Percentiles rank a stretch among this genome's conserved stretches.
phyloP scores from a whole-genome alignment of 139 green algal genomes.

The Chlorella sorokiniana region DNA sequence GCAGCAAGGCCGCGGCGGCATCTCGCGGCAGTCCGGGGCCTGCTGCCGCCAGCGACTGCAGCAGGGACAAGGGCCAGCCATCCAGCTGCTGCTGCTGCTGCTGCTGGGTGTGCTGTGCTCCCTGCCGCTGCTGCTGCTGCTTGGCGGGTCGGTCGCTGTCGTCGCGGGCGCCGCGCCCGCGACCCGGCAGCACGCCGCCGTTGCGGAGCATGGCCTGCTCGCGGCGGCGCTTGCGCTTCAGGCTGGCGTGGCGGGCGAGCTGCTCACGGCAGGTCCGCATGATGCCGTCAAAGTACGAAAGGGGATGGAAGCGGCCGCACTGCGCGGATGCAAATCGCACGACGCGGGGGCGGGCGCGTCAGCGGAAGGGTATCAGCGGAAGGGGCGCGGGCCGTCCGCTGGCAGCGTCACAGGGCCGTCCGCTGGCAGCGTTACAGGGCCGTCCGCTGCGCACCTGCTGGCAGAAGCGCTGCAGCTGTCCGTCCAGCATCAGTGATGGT shows the following conservation, averaged over 20 bases:
- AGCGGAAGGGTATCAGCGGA: background rate
- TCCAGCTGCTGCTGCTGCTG: background rate
- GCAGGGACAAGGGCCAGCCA: background rate
- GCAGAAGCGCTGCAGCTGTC: background rate
- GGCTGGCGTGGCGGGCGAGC: background rate
- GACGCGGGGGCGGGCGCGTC: background rate
- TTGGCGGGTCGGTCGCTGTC: background rate
- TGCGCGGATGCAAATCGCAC: background rate
- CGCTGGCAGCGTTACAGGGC: background rate
- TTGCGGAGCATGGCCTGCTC: background rate
- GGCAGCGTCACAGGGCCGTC: background rate
- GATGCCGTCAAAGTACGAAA: background rate
- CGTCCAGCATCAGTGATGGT: background rate
- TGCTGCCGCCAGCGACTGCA: background rate
- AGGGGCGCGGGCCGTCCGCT: background rate
- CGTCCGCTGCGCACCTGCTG: background rate
- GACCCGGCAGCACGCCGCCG: too few species aligned
- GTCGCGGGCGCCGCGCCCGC: too few species aligned
- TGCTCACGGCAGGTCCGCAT: background rate
- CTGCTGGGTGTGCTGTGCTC: background rate
- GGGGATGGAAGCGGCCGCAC: background rate
- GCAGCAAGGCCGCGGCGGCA: too few species aligned
- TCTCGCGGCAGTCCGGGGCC: too few species aligned
- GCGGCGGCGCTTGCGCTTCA: background rate
- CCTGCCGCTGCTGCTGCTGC: background rate